Conservation (phyloP, 2,329 filamentous ascomycete genomes). For the Aureobasidium sp. region DNA sequence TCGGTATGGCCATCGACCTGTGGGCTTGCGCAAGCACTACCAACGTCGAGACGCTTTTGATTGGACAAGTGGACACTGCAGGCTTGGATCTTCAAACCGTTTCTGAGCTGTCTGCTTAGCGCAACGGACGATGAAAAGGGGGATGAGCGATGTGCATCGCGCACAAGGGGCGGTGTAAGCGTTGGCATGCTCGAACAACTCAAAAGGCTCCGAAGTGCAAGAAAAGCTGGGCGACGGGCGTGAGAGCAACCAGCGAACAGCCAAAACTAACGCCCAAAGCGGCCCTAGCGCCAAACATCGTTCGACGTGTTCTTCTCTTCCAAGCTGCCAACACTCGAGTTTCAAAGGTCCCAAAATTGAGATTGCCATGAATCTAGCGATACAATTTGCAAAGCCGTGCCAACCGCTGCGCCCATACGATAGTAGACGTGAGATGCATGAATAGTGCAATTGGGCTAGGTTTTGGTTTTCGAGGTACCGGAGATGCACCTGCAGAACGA, state of each 20-base stretch:
- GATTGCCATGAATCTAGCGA: conserved; percentile 8
- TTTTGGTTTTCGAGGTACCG: background rate
- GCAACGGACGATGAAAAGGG: conserved; percentile 7
- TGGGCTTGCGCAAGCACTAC: background rate
- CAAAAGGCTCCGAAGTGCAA: background rate
- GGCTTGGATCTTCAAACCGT: conserved; percentile 6
- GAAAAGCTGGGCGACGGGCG: background rate
- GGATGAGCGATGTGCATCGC: conserved; percentile 1
- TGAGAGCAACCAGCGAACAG: background rate
- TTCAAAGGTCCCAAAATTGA: conserved; percentile 7
- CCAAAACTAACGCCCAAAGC: background rate
- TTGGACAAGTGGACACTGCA: background rate
- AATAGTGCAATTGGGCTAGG: background rate
- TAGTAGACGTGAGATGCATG: conserved; percentile 9
- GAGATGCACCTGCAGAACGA: background rate
- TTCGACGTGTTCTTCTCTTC: background rate
- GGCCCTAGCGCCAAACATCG: conserved; percentile 2
- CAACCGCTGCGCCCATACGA: conserved; percentile 12
- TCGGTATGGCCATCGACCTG: background rate
- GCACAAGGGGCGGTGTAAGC: conserved; percentile 13
- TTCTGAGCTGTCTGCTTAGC: background rate
- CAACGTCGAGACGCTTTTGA: conserved; percentile 6
- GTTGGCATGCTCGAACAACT: conserved; percentile 14
- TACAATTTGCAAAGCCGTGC: conserved; percentile 12
- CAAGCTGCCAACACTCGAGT: background rate